Conservation (phyloP, 768 basidiomycete species). For the Coprinopsis cinerea region DNA sequence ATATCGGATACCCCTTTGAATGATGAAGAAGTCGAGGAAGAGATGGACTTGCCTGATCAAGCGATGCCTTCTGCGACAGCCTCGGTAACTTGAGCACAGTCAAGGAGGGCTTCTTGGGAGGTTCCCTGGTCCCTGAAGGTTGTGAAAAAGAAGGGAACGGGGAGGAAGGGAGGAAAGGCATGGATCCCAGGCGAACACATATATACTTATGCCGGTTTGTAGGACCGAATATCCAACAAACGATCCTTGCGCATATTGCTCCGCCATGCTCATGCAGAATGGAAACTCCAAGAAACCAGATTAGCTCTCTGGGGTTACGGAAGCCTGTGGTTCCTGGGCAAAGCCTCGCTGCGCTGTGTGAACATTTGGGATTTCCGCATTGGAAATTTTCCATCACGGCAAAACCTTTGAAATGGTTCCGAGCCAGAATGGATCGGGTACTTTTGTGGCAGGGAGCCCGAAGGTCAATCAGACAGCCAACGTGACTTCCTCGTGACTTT, state of each 20-base stretch:
- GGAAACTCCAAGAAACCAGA: conserved; percentile 3
- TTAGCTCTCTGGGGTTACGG: conserved; percentile 1
- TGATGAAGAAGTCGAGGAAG: not conserved
- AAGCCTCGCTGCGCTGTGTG: not conserved
- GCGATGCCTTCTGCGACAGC: not conserved
- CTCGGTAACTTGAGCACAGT: not conserved
- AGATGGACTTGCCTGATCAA: not conserved
- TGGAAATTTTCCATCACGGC: conserved; percentile 3
- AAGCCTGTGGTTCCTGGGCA: not conserved
- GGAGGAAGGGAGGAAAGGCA: not conserved
- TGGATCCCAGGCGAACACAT: not conserved
- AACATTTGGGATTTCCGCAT: conserved; percentile 3
- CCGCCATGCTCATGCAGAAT: not conserved
- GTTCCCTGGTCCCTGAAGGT: no score
- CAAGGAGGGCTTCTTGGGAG: not conserved
- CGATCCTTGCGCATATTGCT: not conserved
- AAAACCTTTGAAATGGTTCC: not conserved
- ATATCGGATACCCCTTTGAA: not conserved
- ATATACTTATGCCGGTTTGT: not conserved
- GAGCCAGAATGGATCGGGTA: not conserved
- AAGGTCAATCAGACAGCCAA: no score
- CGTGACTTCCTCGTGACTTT: no score
- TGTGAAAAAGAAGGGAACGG: not conserved
- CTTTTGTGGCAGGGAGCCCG: no score
- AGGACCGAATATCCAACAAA: not conserved